Base-by-base conservation (phyloP, 2,329 filamentous ascomycete genomes). In the Colletotrichum sp. region DNA sequence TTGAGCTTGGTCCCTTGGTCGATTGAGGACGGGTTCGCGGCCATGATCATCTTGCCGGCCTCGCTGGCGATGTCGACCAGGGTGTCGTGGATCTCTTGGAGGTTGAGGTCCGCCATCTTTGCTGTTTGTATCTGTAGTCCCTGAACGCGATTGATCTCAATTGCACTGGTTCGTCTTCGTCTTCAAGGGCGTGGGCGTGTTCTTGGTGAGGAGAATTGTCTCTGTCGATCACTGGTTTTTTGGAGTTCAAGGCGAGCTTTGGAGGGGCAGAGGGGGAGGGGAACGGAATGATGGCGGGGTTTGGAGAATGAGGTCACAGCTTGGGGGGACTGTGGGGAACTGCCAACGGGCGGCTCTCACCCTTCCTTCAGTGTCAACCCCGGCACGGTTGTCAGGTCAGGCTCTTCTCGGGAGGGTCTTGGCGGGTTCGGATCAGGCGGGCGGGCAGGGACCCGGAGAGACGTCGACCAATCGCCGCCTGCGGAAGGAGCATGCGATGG, bases 41-140 rank as follows among this genome's bases (percentile, higher is more conserved):
- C 85, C 68, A 92, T 83, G 78, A 94, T 93, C 90, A 92, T 93
- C 72, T 85, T 83, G 78, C 92, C 92, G n/a, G 92, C 92, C 83
- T 91, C 89, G 77, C 90, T 89, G 81, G 92, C 92, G 72, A 93
- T 85, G 67, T 85, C 82, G 79, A 93, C 84, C 77, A 94, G 86
- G 67, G 89, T 89, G 83, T 93, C 90, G 79, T 91, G 92, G 77
- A 94, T 88, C 68, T 90, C 88, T 81, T 92, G 87, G 68, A 93
- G 86, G 80, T 94, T 88, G 78, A 93, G 84, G 69, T 88, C 85
- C 16, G 88, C 84, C 91, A 92, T 93, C 39, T 72, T 83, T 63
- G 49, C 28, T 30, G 39, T 32, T 64, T 15, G 0, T 64, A 24
- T 44, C 34, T 39, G 24, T n/a, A 44, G 59, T 36, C 13, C 59